Percentiles rank a stretch among this genome's conserved stretches.
Conservation (phyloP, 2,329 filamentous ascomycete species). For the Xylariaceae sp. region DNA sequence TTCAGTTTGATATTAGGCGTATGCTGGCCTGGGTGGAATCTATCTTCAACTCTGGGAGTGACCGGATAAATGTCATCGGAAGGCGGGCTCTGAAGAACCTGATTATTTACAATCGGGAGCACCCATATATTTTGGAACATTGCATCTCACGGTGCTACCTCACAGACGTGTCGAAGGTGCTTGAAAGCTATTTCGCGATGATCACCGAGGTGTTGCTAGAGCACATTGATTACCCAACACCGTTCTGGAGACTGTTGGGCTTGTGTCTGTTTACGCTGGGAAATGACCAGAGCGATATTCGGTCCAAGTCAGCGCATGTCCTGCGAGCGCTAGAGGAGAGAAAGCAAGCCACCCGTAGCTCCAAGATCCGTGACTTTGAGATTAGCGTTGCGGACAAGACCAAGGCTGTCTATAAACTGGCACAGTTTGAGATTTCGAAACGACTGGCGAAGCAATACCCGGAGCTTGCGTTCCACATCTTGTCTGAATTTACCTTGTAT, state of each 20-base stretch:
- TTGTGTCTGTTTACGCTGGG: conserved; percentile 91
- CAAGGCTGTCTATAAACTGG: conserved; percentile 94
- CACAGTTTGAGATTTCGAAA: conserved; percentile 95
- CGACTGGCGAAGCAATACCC: conserved; percentile 85
- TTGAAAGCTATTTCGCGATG: conserved; percentile 95
- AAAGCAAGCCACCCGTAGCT: conserved; percentile 71
- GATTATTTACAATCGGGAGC: conserved; percentile 86
- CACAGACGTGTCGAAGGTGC: conserved; percentile 76
- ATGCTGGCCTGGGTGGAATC: conserved; percentile 96
- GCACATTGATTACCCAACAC: conserved; percentile 76
- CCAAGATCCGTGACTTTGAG: conserved; percentile 94
- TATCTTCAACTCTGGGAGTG: conserved; percentile 90
- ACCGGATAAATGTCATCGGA: conserved; percentile 89
- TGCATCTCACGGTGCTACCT: conserved; percentile 91
- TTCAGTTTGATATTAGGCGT: conserved; percentile 88
- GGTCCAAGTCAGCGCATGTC: conserved; percentile 83
- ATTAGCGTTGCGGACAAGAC: conserved; percentile 99
- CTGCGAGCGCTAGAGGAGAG: conserved; percentile 81
- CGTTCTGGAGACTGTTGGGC: conserved; percentile 89
- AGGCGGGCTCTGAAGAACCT: conserved; percentile 86
- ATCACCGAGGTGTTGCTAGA: conserved; percentile 86
- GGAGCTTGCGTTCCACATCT: conserved; percentile 88
- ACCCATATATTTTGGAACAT: conserved; percentile 82
- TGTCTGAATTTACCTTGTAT: conserved; percentile 92
- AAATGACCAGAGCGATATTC: conserved; percentile 85